Conservation (phyloP, 2,329 filamentous ascomycete species). For the Simplicillium sp. region DNA sequence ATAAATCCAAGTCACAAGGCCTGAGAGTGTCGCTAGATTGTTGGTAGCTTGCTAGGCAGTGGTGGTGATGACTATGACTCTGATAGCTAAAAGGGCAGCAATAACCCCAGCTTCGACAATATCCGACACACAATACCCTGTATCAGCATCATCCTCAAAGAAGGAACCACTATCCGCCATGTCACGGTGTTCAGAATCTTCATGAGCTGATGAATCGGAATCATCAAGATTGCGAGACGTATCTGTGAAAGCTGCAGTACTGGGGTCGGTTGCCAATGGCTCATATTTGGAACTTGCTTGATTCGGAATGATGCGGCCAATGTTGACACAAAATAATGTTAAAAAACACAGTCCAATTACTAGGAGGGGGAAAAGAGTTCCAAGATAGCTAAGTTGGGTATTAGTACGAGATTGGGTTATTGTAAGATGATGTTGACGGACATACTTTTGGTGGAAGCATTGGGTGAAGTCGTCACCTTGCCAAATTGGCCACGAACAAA, state of each 20-base stretch:
- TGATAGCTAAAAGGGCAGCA: conserved; percentile 59
- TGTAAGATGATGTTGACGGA: neutral
- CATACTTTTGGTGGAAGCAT: neutral
- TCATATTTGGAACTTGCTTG: neutral
- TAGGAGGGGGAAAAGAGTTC: neutral
- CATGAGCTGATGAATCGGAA: neutral
- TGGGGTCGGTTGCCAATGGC: neutral
- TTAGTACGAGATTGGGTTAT: neutral
- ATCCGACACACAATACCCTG: conserved; percentile 61
- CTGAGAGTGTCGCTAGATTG: conserved; percentile 51
- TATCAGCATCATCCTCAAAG: conserved; percentile 66
- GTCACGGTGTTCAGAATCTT: conserved; percentile 46
- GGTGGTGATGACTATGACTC: conserved; percentile 33
- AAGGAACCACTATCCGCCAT: conserved; percentile 51
- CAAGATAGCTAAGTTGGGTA: neutral
- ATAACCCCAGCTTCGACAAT: conserved; percentile 68
- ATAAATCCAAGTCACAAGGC: conserved; percentile 72
- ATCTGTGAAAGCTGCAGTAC: conserved; percentile 35
- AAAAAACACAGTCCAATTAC: neutral
- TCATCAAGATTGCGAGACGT: conserved; percentile 31
- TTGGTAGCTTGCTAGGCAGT: conserved; percentile 49
- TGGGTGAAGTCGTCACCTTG: neutral
- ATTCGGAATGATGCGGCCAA: neutral
- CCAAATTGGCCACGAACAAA: neutral
- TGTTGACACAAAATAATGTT: neutral